A percentile compares a stretch with the other conserved stretches of the same genome.
phyloP scores from a whole-genome alignment of 2,329 filamentous ascomycete genomes.

The Aspergillus pseudoterreus region DNA sequence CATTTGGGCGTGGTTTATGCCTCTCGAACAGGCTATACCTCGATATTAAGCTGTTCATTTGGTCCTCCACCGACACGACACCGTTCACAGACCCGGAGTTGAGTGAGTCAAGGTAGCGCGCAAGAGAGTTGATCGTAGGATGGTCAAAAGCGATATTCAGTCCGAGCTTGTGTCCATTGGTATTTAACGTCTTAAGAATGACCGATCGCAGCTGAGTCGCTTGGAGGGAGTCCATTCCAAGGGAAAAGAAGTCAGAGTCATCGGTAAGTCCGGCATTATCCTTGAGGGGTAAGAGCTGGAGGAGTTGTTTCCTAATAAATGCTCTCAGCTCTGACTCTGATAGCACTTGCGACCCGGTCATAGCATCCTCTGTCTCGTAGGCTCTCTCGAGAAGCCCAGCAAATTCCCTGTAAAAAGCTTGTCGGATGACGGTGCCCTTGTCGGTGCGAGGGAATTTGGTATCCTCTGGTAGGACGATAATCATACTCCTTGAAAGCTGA shows the following conservation, averaged over 20 bases:
- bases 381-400: conserved; percentile 43
- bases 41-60: conserved; percentile 48
- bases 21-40: conserved; percentile 38
- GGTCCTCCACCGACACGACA: conserved; percentile 33
- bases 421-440: conserved; percentile 55
- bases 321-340: conserved; percentile 27
- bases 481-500: conserved; percentile 51
- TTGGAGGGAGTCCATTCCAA: conserved; percentile 58
- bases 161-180: conserved; percentile 47
- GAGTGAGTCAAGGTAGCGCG: conserved; percentile 43
- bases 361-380: conserved; percentile 32
- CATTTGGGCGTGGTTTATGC: conserved; percentile 21
- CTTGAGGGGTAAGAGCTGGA: conserved; percentile 20
- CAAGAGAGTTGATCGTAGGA: conserved; percentile 47
- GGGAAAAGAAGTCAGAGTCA: conserved; percentile 56
- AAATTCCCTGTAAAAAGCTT: conserved; percentile 48
- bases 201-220: conserved; percentile 52
- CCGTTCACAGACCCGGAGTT: conserved; percentile 30
- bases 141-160: conserved; percentile 60
- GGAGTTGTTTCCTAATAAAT: conserved; percentile 33
- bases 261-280: conserved; percentile 19
- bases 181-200: conserved; percentile 49
- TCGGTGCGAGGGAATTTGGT: conserved; percentile 51
- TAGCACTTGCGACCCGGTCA: conserved; percentile 19
- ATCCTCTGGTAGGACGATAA: conserved; percentile 46